Base-by-base conservation (phyloP, 2,329 filamentous ascomycete genomes). In the Ciborinia camelliae region DNA sequence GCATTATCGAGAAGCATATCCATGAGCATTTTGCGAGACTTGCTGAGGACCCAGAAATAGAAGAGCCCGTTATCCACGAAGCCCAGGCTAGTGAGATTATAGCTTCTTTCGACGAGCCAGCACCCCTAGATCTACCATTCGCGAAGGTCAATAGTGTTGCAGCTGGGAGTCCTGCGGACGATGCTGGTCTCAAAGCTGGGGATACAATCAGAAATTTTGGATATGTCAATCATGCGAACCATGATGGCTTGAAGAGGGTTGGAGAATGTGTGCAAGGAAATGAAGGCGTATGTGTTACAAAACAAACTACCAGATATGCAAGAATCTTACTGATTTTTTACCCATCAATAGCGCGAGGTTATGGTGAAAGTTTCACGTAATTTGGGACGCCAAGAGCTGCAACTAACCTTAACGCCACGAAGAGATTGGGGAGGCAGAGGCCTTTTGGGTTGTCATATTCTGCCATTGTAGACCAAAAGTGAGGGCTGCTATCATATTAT, bases 341-440 rank as follows among this genome's bases (percentile, higher is more conserved):
- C 30, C 14, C 23, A 60, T n/a, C 54, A 47, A 61, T 72, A 95
- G 91, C 84, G 84, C 73, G 81, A 84, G 52, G 84, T 96, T 50
- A 78, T 87, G 20, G 90, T 96, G 64, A 90, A 87, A 73, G 81
- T 88, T 54, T 83, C 81, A 59, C 83, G 85, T 63, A 78, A 68
- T 26, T 41, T 65, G 23, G 66, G 63, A 45, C 79, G 67, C 75
- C 75, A 82, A 72, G 84, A 92, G 69, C 76, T 95, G 65, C 83
- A 87, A 65, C 78, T 97, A 72, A 87, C 85, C 68, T 79, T 99
- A 68, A 91, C 82, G 55, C 94, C 94, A 62, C 84, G 86, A 71
- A 85, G 86, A 52, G 83, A 93, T 74, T 99, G 95, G 94, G 94
- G 94, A 70, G 95, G 95, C 37, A 84, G 92, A 76, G 95, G 94